Evolutionary conservation across 208 protist genomes (phyloP).

Genomic region (Leishmania major): DNA sequence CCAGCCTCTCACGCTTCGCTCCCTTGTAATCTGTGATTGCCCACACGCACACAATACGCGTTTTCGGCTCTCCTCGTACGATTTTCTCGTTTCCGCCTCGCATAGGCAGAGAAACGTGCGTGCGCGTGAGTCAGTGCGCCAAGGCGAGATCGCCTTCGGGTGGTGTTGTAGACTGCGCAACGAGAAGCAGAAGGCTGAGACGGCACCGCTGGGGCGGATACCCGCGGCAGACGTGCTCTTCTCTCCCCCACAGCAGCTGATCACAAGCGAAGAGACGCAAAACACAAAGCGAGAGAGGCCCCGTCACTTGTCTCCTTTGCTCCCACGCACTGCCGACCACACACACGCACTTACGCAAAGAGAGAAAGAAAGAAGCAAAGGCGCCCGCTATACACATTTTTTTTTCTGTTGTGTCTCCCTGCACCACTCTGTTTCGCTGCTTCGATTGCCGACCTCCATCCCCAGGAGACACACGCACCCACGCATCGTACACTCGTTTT

Average conservation of each 20-base stretch:
- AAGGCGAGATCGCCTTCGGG: background rate
- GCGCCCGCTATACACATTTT: background rate
- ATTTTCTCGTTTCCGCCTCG: background rate
- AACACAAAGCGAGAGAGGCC: background rate
- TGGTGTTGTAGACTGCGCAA: background rate
- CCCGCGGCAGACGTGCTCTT: too few relatives aligned
- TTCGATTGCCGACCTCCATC: background rate
- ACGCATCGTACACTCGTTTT: slow-evolving; percentile 21
- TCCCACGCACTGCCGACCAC: too few relatives aligned
- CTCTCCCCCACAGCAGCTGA: background rate
- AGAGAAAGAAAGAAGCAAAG: too few relatives aligned
- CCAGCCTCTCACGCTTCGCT: background rate
- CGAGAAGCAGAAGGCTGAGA: background rate
- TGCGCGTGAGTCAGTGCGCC: background rate
- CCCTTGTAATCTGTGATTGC: background rate
- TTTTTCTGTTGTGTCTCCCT: background rate
- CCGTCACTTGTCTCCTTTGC: too few relatives aligned
- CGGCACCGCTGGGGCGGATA: background rate
- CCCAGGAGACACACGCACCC: background rate
- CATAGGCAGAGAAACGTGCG: background rate
- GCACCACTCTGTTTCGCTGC: background rate
- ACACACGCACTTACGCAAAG: background rate
- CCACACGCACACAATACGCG: background rate
- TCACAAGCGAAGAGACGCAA: background rate
- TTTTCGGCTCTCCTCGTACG: background rate